These are phyloP conservation scores for Cynara cardunculus DNA, from an alignment of 129 eudicot species.

Conservation along the genomic window DNA sequence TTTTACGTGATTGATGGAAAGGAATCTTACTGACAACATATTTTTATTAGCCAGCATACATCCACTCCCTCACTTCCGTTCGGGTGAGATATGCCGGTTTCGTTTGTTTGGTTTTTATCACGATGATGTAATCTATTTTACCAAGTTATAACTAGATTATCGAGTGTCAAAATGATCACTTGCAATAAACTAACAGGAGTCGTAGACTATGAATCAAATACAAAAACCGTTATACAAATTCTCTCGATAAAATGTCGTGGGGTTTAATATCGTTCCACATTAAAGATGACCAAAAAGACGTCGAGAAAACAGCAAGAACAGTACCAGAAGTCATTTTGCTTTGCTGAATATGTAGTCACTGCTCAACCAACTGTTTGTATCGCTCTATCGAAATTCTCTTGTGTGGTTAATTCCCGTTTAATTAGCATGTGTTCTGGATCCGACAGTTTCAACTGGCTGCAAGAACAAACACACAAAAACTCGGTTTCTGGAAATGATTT, in stretches of 20 bases:
- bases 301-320: neutral
- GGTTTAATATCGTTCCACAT: neutral
- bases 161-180: neutral
- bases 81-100: neutral
- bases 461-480: conserved; percentile 5
- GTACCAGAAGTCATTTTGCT: neutral
- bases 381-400: conserved; percentile 68
- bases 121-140: neutral
- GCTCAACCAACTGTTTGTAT: conserved; percentile 53
- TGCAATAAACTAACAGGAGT: conserved; percentile 1
- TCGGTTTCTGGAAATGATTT: neutral
- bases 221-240: neutral
- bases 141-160: neutral
- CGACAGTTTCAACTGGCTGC: conserved; percentile 68
- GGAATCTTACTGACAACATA: too few relatives aligned
- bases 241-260: neutral
- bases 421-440: conserved; percentile 64
- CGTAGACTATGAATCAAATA: neutral
- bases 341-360: neutral
- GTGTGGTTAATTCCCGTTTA: conserved; percentile 46
- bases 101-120: neutral
- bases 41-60: neutral
- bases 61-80: neutral
- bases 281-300: conserved; percentile 1
- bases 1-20: too few relatives aligned